Conservation (phyloP, 108 stramenopile species). For the Pseudonitzschia multistriata region DNA sequence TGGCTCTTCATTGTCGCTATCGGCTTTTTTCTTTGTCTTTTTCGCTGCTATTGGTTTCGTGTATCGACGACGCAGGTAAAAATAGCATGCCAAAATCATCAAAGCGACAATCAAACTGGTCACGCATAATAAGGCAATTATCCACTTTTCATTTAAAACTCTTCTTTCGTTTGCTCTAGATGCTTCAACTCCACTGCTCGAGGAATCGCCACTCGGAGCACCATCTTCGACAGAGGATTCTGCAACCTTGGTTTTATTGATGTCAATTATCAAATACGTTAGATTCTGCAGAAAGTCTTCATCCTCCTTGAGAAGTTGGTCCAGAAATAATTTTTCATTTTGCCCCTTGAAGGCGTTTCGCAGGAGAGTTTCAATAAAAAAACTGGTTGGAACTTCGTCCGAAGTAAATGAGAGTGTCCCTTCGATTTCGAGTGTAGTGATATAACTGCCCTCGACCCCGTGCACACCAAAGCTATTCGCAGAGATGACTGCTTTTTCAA, state of each 20-base stretch:
- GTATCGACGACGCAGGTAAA: background rate
- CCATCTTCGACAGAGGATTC: background rate
- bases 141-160: background rate
- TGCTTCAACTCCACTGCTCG: background rate
- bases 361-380: slow-evolving; percentile 17
- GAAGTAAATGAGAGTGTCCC: slow-evolving; percentile 20
- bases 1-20: background rate
- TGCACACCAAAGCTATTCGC: slow-evolving; percentile 29
- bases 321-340: slow-evolving; percentile 25
- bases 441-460: slow-evolving; percentile 24
- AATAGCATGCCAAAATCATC: background rate
- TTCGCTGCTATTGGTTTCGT: background rate
- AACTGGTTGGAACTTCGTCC: slow-evolving; percentile 17
- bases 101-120: background rate
- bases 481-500: slow-evolving; percentile 7
- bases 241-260: slow-evolving; percentile 12
- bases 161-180: background rate
- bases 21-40: background rate
- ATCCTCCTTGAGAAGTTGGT: slow-evolving; percentile 11
- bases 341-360: slow-evolving; percentile 34
- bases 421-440: slow-evolving; percentile 29
- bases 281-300: slow-evolving; percentile 28
- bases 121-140: background rate
- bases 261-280: slow-evolving; percentile 32
- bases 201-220: background rate